These are phyloP conservation scores for Trichoderma sp. DNA, from an alignment of 2,329 filamentous ascomycete genomes.

Conservation along the genomic window DNA sequence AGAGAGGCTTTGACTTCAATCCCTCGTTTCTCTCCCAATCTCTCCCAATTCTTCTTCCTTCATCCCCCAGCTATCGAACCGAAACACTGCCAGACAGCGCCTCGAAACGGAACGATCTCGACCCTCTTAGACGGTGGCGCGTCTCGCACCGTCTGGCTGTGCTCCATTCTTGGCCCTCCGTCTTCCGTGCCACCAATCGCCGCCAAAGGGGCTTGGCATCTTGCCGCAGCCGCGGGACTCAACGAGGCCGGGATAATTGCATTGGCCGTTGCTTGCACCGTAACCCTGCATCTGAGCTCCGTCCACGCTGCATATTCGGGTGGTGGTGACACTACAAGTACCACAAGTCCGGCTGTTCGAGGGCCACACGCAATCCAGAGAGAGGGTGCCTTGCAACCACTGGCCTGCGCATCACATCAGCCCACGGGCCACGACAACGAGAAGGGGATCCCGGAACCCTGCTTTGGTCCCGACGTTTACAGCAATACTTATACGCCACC, in stretches of 20 bases:
- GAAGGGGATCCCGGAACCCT: neutral
- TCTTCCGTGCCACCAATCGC: constrained; percentile 7
- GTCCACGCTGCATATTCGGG: neutral
- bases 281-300: neutral
- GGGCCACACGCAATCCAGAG: neutral
- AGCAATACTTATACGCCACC: neutral
- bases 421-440: neutral
- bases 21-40: neutral
- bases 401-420: constrained; percentile 12
- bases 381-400: constrained; percentile 2
- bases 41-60: neutral
- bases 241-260: neutral
- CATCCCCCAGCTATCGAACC: neutral
- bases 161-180: neutral
- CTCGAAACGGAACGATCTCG: neutral
- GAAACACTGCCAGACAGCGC: neutral
- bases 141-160: neutral
- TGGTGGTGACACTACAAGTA: neutral
- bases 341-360: neutral
- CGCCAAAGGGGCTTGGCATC: constrained; percentile 7
- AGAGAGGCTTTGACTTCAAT: neutral
- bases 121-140: neutral
- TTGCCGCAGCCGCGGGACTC: constrained; percentile 15
- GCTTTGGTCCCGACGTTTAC: neutral
- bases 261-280: neutral